These are phyloP conservation scores for Aulographum hederae DNA, from an alignment of 2,329 filamentous ascomycete species.

Conservation along the genomic window DNA sequence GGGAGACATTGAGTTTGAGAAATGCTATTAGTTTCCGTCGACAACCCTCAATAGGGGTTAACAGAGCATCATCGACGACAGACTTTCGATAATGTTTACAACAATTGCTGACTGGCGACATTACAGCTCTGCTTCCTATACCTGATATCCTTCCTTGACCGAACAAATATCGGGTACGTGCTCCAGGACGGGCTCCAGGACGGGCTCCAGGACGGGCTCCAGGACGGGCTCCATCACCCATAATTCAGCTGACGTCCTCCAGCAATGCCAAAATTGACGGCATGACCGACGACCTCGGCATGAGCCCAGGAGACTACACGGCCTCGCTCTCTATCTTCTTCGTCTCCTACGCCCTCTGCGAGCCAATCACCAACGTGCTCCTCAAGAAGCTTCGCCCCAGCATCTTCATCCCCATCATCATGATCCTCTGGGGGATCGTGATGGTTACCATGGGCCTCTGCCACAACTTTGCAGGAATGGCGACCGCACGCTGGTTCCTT, in stretches of 20 bases:
- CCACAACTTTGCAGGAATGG: conserved; percentile 42
- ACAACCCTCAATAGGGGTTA: too few species aligned
- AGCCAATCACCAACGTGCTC: conserved; percentile 60
- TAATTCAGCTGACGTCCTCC: too few species aligned
- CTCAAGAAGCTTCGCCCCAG: conserved; percentile 61
- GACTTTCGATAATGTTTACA: neutral
- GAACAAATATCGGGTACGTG: conserved; percentile 26
- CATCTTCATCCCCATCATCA: conserved; percentile 66
- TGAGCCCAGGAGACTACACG: conserved; percentile 53
- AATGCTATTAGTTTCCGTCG: too few species aligned
- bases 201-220: too few species aligned
- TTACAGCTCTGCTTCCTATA: conserved; percentile 51
- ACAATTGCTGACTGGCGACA: neutral
- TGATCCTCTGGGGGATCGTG: conserved; percentile 51
- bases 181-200: neutral
- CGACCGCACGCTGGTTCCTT: conserved; percentile 47
- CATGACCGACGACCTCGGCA: conserved; percentile 37
- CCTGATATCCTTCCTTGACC: conserved; percentile 49
- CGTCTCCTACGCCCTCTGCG: conserved; percentile 65
- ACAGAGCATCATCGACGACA: neutral
- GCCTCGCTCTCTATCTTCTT: conserved; percentile 62
- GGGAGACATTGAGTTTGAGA: too few species aligned
- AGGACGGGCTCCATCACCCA: too few species aligned
- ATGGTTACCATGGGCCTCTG: conserved; percentile 56
- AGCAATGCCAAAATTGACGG: conserved; percentile 51